phyloP scores from a whole-genome alignment of 352 stramenopile species.

The Labyrinthula sp. region DNA sequence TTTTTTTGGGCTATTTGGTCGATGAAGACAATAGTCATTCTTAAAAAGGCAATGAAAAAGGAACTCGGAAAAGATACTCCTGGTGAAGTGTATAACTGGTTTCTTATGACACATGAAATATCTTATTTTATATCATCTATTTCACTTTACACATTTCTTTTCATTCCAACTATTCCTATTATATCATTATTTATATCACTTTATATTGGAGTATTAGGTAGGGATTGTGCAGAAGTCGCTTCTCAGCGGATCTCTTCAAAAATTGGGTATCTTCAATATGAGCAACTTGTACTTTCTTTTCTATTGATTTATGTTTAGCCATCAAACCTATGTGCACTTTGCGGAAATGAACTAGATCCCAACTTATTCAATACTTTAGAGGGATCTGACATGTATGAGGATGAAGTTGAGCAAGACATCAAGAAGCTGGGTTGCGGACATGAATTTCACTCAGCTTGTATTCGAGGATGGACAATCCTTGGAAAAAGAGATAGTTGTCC shows the following conservation, averaged over 20 bases:
- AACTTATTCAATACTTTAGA: too few species aligned
- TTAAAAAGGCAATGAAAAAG: constrained; percentile 2
- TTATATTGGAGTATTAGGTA: constrained; percentile 22
- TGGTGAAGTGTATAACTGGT: constrained; percentile 23
- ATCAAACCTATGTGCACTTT: constrained; percentile 18
- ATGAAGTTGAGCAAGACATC: neutral
- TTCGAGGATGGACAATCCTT: constrained; percentile 18
- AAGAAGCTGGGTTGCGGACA: constrained; percentile 17
- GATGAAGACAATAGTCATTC: constrained; percentile 1
- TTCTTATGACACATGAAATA: constrained; percentile 10
- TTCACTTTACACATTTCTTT: constrained; percentile 16
- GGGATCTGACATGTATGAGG: neutral
- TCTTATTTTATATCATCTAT: constrained; percentile 10
- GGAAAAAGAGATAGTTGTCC: constrained; percentile 24
- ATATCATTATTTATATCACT: constrained; percentile 19
- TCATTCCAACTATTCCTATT: constrained; percentile 8
- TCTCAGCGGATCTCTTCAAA: constrained; percentile 15
- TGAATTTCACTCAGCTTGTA: constrained; percentile 18
- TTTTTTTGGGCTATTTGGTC: constrained; percentile 12
- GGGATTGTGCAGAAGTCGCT: constrained; percentile 18
- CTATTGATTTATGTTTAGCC: too few species aligned
- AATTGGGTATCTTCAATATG: constrained; percentile 14
- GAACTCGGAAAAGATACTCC: constrained; percentile 2
- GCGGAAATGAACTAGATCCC: constrained; percentile 17
- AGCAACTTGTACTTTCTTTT: too few species aligned